Percentiles rank a stretch among this genome's conserved stretches.
These are phyloP conservation scores for Gracilaria domingensis DNA, from an alignment of 23 red algal genomes.

Conservation along the genomic window DNA sequence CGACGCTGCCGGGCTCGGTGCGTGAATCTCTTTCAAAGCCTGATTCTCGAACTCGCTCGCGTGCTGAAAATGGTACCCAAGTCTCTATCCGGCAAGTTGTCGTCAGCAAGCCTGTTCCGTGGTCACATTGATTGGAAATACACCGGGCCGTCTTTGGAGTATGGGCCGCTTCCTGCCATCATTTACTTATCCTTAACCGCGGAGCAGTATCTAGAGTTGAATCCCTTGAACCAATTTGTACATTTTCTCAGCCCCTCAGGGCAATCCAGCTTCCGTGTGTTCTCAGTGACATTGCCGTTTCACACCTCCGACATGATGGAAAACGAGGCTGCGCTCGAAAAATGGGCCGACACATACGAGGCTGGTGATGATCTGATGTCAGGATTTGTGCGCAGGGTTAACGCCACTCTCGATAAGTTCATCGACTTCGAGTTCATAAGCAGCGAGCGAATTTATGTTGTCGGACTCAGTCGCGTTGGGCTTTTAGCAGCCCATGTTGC, in stretches of 20 bases:
- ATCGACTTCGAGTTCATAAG: slow-evolving; percentile 20
- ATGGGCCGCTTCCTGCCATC: slow-evolving; percentile 57
- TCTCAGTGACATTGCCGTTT: slow-evolving; percentile 66
- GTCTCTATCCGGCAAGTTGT: neutral
- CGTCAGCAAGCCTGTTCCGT: slow-evolving; percentile 32
- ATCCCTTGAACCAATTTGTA: slow-evolving; percentile 74
- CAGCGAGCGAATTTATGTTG: neutral
- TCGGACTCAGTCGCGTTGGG: slow-evolving; percentile 65
- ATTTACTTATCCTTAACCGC: slow-evolving; percentile 68
- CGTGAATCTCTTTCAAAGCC: neutral
- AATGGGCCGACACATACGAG: slow-evolving; percentile 61
- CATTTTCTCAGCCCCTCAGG: neutral
- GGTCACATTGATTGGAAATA: slow-evolving; percentile 41
- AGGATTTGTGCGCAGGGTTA: slow-evolving; percentile 42
- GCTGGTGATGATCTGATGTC: slow-evolving; percentile 62
- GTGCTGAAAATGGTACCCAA: neutral
- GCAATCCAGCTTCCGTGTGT: slow-evolving; percentile 38
- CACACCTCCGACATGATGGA: slow-evolving; percentile 51
- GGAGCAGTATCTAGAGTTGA: slow-evolving; percentile 56
- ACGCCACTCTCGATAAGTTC: slow-evolving; percentile 21
- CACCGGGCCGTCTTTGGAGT: slow-evolving; percentile 33
- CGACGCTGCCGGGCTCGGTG: neutral
- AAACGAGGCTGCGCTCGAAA: slow-evolving; percentile 46
- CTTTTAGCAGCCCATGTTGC: slow-evolving; percentile 63
- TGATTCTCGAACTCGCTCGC: neutral